These are phyloP conservation scores for Leccinum cinnamomeum DNA, from an alignment of 1,284 basidiomycete genomes.

Conservation along the genomic window DNA sequence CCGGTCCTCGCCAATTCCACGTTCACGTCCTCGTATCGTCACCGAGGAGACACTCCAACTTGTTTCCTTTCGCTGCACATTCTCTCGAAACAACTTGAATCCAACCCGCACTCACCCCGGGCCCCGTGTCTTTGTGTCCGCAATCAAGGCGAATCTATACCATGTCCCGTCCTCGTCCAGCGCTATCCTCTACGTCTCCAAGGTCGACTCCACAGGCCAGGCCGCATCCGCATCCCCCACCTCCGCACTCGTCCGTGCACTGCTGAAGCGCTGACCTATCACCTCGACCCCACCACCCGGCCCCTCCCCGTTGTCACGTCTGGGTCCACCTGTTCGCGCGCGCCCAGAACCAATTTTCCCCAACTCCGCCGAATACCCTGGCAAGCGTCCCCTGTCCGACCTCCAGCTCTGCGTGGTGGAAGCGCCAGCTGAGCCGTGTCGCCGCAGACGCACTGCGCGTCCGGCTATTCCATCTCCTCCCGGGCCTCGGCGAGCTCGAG, in stretches of 20 bases:
- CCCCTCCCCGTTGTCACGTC: slow-evolving; percentile 55
- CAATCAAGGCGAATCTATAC: no score
- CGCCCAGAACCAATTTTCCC: slow-evolving; percentile 73
- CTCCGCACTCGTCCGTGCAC: slow-evolving; percentile 61
- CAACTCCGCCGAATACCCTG: no score
- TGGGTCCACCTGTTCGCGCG: slow-evolving; percentile 92
- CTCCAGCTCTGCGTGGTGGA: slow-evolving; percentile 72
- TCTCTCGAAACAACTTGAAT: no score
- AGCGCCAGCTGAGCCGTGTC: slow-evolving; percentile 65
- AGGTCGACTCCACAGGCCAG: slow-evolving; percentile 92
- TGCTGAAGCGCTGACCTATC: slow-evolving; percentile 55
- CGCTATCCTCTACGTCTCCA: slow-evolving; percentile 87
- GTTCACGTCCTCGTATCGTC: slow-evolving; percentile 74
- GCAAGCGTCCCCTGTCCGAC: no score
- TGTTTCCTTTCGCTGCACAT: slow-evolving; percentile 71
- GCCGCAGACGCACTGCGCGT: slow-evolving; percentile 25
- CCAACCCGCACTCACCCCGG: no score
- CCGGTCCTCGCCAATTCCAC: slow-evolving; percentile 69
- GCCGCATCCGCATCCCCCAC: slow-evolving; percentile 62
- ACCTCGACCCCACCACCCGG: slow-evolving; percentile 64
- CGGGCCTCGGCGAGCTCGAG: slow-evolving; percentile 72
- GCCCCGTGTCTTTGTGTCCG: no score
- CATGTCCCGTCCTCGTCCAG: slow-evolving; percentile 27
- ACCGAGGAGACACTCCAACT: slow-evolving; percentile 63
- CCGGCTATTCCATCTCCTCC: slow-evolving; percentile 67